A percentile compares a stretch with the other conserved stretches of the same genome.
Conservation (phyloP, 768 basidiomycete genomes). For the Leccinum uliginosum region DNA sequence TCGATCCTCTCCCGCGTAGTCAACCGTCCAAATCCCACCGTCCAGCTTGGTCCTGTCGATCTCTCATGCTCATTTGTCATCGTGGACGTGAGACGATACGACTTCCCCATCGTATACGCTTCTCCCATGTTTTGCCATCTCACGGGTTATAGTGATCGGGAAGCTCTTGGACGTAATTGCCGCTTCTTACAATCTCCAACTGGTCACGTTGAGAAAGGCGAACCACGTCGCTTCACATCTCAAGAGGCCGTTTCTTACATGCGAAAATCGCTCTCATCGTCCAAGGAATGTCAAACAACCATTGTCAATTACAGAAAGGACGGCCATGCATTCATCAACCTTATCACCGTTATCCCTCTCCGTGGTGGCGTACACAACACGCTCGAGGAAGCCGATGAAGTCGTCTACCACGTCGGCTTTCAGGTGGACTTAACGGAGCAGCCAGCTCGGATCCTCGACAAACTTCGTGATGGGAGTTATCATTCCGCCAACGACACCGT, state of each 20-base stretch:
- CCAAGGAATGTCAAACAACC: conserved; percentile 86
- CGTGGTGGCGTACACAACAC: conserved; percentile 48
- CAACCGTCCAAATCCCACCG: conserved; percentile 64
- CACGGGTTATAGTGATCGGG: conserved; percentile 69
- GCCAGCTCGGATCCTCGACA: conserved; percentile 77
- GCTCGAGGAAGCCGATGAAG: conserved; percentile 58
- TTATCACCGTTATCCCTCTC: conserved; percentile 88
- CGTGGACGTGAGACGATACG: conserved; percentile 75
- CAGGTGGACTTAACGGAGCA: conserved; percentile 91
- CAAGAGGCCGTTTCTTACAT: conserved; percentile 63
- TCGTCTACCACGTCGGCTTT: conserved; percentile 90
- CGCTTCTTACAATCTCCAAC: conserved; percentile 83
- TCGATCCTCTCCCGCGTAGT: conserved; percentile 76
- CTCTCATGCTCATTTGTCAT: conserved; percentile 90
- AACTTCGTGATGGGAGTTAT: conserved; percentile 74
- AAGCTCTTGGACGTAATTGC: conserved; percentile 88
- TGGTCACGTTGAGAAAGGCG: conserved; percentile 48
- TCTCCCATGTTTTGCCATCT: conserved; percentile 77
- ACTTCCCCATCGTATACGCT: conserved; percentile 88
- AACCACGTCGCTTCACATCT: conserved; percentile 56
- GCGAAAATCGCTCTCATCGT: conserved; percentile 57
- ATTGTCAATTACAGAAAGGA: conserved; percentile 88
- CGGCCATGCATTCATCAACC: conserved; percentile 84
- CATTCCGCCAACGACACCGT: conserved; percentile 51
- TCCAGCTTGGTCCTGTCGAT: conserved; percentile 88